These are phyloP conservation scores for Puccinia polysora DNA, from an alignment of 1,284 basidiomycete species.

Conservation along the genomic window DNA sequence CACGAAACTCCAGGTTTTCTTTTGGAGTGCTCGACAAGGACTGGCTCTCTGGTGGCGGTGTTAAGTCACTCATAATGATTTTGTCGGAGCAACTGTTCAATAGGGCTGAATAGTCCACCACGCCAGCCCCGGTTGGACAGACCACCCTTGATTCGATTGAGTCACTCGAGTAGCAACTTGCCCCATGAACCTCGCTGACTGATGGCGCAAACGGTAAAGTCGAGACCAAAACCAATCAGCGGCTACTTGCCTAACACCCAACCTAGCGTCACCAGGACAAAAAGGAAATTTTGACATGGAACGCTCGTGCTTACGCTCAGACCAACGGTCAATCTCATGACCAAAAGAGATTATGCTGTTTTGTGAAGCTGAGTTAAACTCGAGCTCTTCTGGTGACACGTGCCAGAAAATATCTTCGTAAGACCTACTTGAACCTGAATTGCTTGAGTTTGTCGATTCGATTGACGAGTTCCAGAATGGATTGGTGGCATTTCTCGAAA, in stretches of 20 bases:
- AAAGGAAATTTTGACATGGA: too few species aligned
- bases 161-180: constrained; percentile 19
- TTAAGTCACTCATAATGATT: background rate
- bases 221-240: background rate
- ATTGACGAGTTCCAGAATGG: background rate
- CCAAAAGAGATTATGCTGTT: background rate
- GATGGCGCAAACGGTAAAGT: background rate
- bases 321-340: constrained; percentile 24
- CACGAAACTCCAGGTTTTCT: background rate
- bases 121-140: background rate
- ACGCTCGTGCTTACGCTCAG: constrained; percentile 7
- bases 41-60: background rate
- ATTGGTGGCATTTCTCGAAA: background rate
- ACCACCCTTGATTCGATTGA: constrained; percentile 8
- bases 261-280: too few species aligned
- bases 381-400: constrained; percentile 5
- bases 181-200: constrained; percentile 18
- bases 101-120: constrained; percentile 6
- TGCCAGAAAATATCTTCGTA: background rate
- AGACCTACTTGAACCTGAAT: background rate
- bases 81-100: background rate
- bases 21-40: too few species aligned
- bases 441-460: background rate
- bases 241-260: background rate
- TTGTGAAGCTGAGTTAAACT: background rate